Base-by-base conservation (phyloP, 1,139 yeast species). In the Arxiozyma heterogenica region DNA sequence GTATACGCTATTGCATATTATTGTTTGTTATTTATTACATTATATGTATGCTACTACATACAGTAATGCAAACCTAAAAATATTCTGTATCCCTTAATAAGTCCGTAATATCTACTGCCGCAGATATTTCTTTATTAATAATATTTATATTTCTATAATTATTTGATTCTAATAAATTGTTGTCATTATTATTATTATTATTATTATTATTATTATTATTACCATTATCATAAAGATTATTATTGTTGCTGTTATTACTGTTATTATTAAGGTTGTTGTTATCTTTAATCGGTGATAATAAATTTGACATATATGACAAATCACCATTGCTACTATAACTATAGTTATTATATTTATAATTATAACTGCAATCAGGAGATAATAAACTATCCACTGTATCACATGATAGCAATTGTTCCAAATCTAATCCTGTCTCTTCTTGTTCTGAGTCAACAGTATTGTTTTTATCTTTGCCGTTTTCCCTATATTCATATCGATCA, bases 131-230 rank as follows among this genome's bases (percentile, higher is more conserved):
- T 17, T 8, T 30, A 18, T 30, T 27, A 6, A 12, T 21, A 43
- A 12, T 43, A n/a, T 41, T 18, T 15, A 39, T 44, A 21, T 17
- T 44, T 25, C 25, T 25, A 39, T 21, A 11, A 23, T 11, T 45
- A 27, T 23, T 45, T n/a, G 17, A 25, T 20, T 22, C 18, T 44
- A 44, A n/a, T 23, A n/a, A 68, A 54, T 78, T 78, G 23, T 75
- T 78, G 11, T 82, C 83, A 77, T 87, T 74, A 27, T 8, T 2
- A n/a, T 23, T 17, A 41, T 27, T 18, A 25, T 44, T 17, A 34
- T 17, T 45, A 45, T 20, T 45, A 27, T 12, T 45, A 27, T n/a
- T 45, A 17, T n/a, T n/a, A n/a, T n/a, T n/a, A n/a, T n/a, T n/a
- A n/a, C n/a, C n/a, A n/a, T n/a, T n/a, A n/a, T n/a, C n/a, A n/a